Conservation (phyloP, 108 stramenopile genomes). For the Cyclotella kingstonii region DNA sequence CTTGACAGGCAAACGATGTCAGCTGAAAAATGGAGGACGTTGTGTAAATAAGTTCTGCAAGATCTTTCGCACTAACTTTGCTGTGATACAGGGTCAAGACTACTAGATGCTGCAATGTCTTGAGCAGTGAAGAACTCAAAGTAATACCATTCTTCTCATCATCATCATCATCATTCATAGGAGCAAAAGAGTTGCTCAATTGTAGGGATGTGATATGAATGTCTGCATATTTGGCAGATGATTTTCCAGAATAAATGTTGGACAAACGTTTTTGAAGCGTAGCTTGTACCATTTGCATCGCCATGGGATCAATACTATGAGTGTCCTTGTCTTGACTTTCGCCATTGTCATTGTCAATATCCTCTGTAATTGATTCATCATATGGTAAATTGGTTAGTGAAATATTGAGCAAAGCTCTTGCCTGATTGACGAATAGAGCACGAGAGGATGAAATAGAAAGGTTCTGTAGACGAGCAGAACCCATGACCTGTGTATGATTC, state of each 20-base stretch:
- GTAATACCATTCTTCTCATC: slow-evolving; percentile 1
- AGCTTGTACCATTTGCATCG: slow-evolving; percentile 53
- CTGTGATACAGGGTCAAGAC: slow-evolving; percentile 55
- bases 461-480: neutral
- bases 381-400: slow-evolving; percentile 5
- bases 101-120: slow-evolving; percentile 35
- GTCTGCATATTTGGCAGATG: slow-evolving; percentile 32
- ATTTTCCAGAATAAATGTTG: slow-evolving; percentile 42
- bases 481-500: neutral
- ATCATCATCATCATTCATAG: too few relatives aligned
- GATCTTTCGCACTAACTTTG: slow-evolving; percentile 47
- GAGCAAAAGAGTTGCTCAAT: neutral
- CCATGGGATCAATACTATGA: slow-evolving; percentile 54
- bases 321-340: slow-evolving; percentile 17
- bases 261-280: slow-evolving; percentile 36
- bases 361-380: slow-evolving; percentile 7
- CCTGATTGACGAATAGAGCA: too few relatives aligned
- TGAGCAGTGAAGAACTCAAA: neutral
- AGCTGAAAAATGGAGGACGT: slow-evolving; percentile 4
- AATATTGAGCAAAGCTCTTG: neutral
- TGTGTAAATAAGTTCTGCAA: slow-evolving; percentile 41
- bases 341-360: slow-evolving; percentile 12
- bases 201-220: slow-evolving; percentile 19
- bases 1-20: too few relatives aligned
- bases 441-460: too few relatives aligned